Evolutionary conservation across 2,329 filamentous ascomycete species (phyloP).

Genomic region (Verticillium zaregamsianum): DNA sequence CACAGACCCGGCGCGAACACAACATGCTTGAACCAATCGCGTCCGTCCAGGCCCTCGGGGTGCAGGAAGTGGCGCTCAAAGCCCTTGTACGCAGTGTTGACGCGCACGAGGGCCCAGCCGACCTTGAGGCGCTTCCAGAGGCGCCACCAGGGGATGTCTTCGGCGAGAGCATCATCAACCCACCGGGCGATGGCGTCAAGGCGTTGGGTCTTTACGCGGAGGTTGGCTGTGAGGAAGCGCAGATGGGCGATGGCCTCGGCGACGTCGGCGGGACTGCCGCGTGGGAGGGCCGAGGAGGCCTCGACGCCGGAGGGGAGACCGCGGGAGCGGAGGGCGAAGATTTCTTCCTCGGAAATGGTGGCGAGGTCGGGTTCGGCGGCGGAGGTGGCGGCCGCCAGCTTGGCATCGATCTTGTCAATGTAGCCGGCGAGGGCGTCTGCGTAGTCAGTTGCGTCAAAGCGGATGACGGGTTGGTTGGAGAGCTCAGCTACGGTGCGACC

Average conservation of each 20-base stretch:
- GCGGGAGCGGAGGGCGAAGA: constrained; percentile 17
- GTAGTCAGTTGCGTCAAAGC: constrained; percentile 63
- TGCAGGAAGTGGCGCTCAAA: constrained; percentile 80
- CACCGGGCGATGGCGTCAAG: constrained; percentile 42
- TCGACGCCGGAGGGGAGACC: constrained; percentile 5
- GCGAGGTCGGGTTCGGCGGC: constrained; percentile 23
- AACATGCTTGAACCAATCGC: constrained; percentile 91
- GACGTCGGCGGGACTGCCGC: constrained; percentile 34
- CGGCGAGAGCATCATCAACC: constrained; percentile 36
- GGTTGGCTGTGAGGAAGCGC: constrained; percentile 28
- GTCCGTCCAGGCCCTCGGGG: constrained; percentile 68
- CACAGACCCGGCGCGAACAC: constrained; percentile 88
- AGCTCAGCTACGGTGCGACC: constrained; percentile 59
- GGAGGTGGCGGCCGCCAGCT: constrained; percentile 30
- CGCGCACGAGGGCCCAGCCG: constrained; percentile 56
- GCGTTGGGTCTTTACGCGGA: constrained; percentile 34
- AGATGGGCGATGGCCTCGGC: constrained; percentile 32
- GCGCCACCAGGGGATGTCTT: constrained; percentile 73
- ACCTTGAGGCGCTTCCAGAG: constrained; percentile 65
- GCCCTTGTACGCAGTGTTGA: constrained; percentile 79
- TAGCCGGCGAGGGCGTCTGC: constrained; percentile 50
- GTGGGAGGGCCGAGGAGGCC: constrained; percentile 7
- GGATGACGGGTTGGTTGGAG: constrained; percentile 56
- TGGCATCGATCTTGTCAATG: constrained; percentile 45
- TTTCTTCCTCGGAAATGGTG: constrained; percentile 20